phyloP scores from a whole-genome alignment of 2,329 filamentous ascomycete species.

The Alternaria novae-zelandiae region DNA sequence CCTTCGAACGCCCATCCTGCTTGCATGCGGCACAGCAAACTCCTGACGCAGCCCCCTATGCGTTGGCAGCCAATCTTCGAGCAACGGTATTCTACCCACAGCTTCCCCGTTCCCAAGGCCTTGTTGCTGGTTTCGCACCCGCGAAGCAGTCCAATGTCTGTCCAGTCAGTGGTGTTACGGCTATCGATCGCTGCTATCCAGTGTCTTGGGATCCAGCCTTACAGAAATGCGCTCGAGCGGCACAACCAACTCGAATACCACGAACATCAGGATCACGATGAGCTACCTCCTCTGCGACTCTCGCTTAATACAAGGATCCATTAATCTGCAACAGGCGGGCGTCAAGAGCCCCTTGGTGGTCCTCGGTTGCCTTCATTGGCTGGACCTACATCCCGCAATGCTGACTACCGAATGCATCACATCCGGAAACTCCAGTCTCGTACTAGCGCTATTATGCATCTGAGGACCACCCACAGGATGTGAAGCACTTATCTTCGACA shows the following conservation, averaged over 20 bases:
- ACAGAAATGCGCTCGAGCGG: not conserved
- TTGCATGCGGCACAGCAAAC: conserved; percentile 7
- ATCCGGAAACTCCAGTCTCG: not conserved
- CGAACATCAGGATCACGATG: not conserved
- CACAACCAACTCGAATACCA: not conserved
- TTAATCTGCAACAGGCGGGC: conserved; percentile 2
- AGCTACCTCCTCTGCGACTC: not conserved
- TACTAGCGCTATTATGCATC: not conserved
- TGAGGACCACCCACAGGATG: not conserved
- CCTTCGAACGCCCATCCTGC: not conserved
- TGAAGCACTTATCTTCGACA: not conserved
- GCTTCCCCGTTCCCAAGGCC: not conserved
- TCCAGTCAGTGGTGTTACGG: conserved; percentile 8
- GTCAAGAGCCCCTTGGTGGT: not conserved
- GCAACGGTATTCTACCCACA: not conserved
- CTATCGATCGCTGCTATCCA: not conserved
- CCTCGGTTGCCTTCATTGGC: not conserved
- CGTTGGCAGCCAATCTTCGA: conserved; percentile 1
- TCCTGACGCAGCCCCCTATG: conserved; percentile 2
- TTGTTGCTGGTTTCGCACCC: not conserved
- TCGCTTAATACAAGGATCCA: not conserved
- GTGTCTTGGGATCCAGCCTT: conserved; percentile 2
- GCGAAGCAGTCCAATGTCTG: not conserved
- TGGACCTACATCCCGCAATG: not conserved
- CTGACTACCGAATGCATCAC: not conserved